These are phyloP conservation scores for Coniella vitis DNA, from an alignment of 2,329 filamentous ascomycete species.

Conservation along the genomic window DNA sequence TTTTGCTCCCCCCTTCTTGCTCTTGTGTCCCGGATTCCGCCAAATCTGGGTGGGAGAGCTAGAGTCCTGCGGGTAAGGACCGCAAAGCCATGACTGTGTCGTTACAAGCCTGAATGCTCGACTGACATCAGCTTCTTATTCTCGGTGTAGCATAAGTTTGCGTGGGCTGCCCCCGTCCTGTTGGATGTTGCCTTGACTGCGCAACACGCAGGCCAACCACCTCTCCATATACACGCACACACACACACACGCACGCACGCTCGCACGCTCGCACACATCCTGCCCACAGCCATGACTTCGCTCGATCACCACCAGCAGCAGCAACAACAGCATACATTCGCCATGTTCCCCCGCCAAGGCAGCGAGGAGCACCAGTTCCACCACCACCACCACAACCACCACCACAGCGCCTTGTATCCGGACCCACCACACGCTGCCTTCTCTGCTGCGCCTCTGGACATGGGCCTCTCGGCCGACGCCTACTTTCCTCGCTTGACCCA, in stretches of 20 bases:
- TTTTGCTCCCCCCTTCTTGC: background rate
- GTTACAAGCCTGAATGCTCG: conserved; percentile 1
- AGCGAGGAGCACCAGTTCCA: conserved; percentile 31
- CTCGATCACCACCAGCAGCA: too few relatives aligned
- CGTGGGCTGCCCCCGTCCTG: background rate
- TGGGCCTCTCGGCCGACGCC: conserved; percentile 41
- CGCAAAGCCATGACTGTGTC: background rate
- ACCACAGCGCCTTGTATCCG: conserved; percentile 38
- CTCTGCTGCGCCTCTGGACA: conserved; percentile 37
- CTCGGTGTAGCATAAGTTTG: conserved; percentile 3
- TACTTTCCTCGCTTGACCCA: conserved; percentile 35
- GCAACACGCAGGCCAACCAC: too few relatives aligned
- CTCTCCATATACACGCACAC: background rate
- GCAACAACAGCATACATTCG: conserved; percentile 18
- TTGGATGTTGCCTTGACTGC: too few relatives aligned
- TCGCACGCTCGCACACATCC: too few relatives aligned
- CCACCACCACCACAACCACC: too few relatives aligned
- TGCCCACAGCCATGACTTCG: too few relatives aligned
- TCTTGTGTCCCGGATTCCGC: background rate
- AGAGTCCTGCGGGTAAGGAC: conserved; percentile 11
- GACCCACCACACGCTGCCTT: conserved; percentile 36
- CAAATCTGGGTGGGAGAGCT: too few relatives aligned
- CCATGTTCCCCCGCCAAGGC: conserved; percentile 22
- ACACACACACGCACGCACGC: too few relatives aligned
- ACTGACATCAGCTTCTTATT: conserved; percentile 2